phyloP scores from a whole-genome alignment of 345 rosid genomes.

The Kandelia obovata region DNA sequence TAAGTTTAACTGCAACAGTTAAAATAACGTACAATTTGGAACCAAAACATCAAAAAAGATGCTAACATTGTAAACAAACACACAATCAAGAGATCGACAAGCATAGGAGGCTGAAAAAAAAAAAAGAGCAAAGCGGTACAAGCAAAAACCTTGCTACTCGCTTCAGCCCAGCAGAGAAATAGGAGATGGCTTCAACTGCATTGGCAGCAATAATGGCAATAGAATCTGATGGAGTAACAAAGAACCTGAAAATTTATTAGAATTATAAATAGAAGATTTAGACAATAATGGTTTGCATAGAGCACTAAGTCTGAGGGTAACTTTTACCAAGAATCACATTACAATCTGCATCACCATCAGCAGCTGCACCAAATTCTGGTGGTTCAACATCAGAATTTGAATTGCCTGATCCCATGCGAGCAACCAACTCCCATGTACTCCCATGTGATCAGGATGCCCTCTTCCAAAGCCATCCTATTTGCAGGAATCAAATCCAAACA shows the following conservation, averaged over 20 bases:
- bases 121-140: slow-evolving; percentile 9
- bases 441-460: slow-evolving; percentile 66
- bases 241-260: slow-evolving; percentile 55
- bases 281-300: neutral
- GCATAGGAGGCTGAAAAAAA: neutral
- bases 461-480: slow-evolving; percentile 99
- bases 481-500: slow-evolving; percentile 10
- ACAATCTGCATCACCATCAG: slow-evolving; percentile 99
- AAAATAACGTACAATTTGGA: too few relatives aligned
- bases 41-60: too few relatives aligned
- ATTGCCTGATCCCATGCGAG: slow-evolving; percentile 90
- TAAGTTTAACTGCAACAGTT: too few relatives aligned
- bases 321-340: slow-evolving; percentile 99
- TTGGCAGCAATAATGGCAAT: slow-evolving; percentile 98
- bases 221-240: slow-evolving; percentile 98
- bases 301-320: slow-evolving; percentile 27
- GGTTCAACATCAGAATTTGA: slow-evolving; percentile 63
- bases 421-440: slow-evolving; percentile 74
- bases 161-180: slow-evolving; percentile 88
- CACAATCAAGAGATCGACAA: neutral
- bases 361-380: slow-evolving; percentile 99
- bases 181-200: slow-evolving; percentile 86
- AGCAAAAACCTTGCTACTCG: slow-evolving; percentile 87
- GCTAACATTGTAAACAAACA: too few relatives aligned
- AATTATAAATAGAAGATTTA: slow-evolving; percentile 9